A percentile compares a stretch with the other conserved stretches of the same genome.
These are phyloP conservation scores for Penicillium maclennaniae DNA, from an alignment of 495 filamentous ascomycete genomes.

Conservation along the genomic window DNA sequence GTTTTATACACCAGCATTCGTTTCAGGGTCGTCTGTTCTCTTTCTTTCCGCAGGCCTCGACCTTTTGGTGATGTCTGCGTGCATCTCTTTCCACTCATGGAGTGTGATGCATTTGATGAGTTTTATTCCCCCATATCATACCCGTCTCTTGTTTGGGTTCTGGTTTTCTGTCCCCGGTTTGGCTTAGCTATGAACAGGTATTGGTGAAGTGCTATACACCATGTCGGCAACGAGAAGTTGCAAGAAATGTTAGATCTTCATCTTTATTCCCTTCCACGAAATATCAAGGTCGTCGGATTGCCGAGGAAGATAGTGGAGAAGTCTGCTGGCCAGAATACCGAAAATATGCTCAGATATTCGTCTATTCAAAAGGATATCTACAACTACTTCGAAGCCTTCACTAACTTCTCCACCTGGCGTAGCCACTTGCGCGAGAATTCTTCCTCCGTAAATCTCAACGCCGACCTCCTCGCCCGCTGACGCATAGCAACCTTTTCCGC, in stretches of 20 bases:
- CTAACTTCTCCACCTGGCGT: conserved; percentile 63
- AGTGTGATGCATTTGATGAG: conserved; percentile 16
- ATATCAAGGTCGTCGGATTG: not conserved
- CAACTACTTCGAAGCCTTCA: conserved; percentile 33
- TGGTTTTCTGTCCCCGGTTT: not conserved
- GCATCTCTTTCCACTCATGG: not conserved
- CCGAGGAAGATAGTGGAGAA: not conserved
- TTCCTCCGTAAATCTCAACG: conserved; percentile 81
- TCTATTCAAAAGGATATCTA: conserved; percentile 14
- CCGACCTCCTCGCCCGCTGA: conserved; percentile 66
- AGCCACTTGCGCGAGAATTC: conserved; percentile 77
- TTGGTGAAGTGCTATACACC: not conserved
- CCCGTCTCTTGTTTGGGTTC: conserved; percentile 1
- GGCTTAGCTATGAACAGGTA: not conserved
- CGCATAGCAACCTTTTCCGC: conserved; percentile 71
- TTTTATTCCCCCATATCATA: conserved; percentile 8
- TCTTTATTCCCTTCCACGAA: not conserved
- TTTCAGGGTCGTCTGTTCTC: not conserved
- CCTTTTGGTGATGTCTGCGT: not conserved
- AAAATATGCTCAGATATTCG: not conserved
- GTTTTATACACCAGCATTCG: conserved; percentile 7
- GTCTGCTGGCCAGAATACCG: not conserved
- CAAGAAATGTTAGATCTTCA: not conserved
- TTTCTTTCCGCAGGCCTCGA: not conserved
- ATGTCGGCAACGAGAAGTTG: not conserved